These are phyloP conservation scores for Amoebophrya sp. DNA, from an alignment of 169 alveolate species.

Conservation along the genomic window DNA sequence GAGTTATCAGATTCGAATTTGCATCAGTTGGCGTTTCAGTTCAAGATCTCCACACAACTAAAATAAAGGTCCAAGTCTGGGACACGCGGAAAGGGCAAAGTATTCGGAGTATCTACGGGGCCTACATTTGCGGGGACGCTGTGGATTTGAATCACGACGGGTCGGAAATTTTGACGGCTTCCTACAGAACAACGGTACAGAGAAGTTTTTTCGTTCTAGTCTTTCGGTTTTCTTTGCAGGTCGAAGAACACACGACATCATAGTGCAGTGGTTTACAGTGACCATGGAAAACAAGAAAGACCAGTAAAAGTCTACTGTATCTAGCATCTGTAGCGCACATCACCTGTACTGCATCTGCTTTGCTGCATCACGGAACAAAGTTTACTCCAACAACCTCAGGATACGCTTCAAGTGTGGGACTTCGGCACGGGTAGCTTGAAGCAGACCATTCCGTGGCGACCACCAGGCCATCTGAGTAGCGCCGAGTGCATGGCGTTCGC, in stretches of 20 bases:
- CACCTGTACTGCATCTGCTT: too few species aligned
- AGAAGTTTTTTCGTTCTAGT: background rate
- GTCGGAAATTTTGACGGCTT: background rate
- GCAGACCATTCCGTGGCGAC: conserved; percentile 19
- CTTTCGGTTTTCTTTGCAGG: too few species aligned
- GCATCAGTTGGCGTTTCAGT: too few species aligned
- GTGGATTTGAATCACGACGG: background rate
- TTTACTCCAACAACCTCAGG: background rate
- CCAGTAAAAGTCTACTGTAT: too few species aligned
- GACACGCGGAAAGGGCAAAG: conserved; percentile 12
- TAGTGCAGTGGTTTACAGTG: too few species aligned
- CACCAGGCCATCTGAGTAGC: background rate
- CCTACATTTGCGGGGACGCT: background rate
- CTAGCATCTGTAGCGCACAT: too few species aligned
- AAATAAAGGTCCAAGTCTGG: background rate
- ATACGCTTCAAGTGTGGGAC: conserved; percentile 9
- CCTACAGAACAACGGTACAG: conserved; percentile 12
- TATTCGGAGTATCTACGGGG: background rate
- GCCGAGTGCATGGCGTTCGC: background rate
- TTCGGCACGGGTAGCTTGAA: background rate
- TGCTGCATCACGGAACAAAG: too few species aligned
- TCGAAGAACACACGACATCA: too few species aligned
- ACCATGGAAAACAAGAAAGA: too few species aligned
- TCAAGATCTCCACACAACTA: background rate
- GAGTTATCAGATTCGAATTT: too few species aligned